Percentiles rank a stretch among this genome's conserved stretches.
Evolutionary conservation across 768 basidiomycete genomes (phyloP).

Genomic region (Auricularia cornea): DNA sequence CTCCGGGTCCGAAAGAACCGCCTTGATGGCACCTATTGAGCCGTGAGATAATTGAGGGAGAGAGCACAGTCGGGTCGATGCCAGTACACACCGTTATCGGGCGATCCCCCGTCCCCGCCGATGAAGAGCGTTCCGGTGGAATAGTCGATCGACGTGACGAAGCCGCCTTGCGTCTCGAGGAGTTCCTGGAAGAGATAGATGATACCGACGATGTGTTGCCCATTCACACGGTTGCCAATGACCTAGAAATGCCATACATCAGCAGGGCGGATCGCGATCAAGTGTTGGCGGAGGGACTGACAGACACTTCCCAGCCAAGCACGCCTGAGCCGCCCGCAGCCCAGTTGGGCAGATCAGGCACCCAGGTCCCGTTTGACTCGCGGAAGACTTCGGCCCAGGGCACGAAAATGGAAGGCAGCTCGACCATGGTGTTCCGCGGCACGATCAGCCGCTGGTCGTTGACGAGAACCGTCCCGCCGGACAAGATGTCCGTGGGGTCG

Average conservation of each 20-base stretch:
- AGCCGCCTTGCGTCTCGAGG: not conserved
- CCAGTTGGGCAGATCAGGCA: not conserved
- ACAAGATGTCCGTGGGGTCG: not conserved
- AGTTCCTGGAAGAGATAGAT: not conserved
- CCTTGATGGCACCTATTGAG: not conserved
- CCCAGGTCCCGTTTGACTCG: not conserved
- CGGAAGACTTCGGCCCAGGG: not conserved
- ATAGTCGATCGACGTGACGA: not conserved
- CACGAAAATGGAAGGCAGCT: not conserved
- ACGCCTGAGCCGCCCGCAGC: not conserved
- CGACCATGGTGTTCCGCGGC: not conserved
- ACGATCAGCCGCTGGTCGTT: not conserved
- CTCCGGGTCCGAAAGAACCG: not conserved
- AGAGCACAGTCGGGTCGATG: not conserved
- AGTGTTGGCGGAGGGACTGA: not conserved
- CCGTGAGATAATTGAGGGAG: not conserved
- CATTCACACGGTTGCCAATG: not conserved
- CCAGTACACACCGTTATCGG: not conserved
- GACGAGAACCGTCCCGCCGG: not conserved
- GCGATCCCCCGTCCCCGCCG: not conserved
- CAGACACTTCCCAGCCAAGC: not conserved
- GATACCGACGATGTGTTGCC: not conserved
- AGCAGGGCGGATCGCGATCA: not conserved
- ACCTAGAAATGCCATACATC: not conserved
- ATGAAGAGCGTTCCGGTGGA: not conserved